Conservation (phyloP, 306 rosid species). For the Rubus idaeus region DNA sequence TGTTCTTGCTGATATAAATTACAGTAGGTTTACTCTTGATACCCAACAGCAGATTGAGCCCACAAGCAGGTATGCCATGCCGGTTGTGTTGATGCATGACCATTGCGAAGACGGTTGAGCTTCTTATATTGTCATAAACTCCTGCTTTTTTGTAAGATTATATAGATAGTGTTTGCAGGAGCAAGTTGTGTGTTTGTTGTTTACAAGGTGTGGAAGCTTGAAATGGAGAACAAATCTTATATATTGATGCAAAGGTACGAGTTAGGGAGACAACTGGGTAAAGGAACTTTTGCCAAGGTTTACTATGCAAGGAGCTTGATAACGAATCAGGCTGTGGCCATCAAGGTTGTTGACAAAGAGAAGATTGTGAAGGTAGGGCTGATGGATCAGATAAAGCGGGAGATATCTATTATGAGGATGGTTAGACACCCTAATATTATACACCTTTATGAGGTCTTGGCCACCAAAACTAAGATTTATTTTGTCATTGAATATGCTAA, state of each 20-base stretch:
- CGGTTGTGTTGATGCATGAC: conserved; percentile 44
- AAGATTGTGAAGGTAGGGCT: conserved; percentile 57
- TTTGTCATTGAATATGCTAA: conserved; percentile 83
- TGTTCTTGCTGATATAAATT: conserved; percentile 29
- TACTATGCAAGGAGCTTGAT: conserved; percentile 65
- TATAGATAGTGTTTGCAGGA: conserved; percentile 25
- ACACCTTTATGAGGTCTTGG: conserved; percentile 86
- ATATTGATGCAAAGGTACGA: conserved; percentile 65
- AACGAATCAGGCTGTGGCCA: conserved; percentile 74
- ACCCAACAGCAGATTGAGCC: conserved; percentile 46
- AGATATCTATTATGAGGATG: conserved; percentile 70
- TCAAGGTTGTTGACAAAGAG: conserved; percentile 73
- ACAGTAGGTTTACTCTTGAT: conserved; percentile 25
- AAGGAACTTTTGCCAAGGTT: conserved; percentile 87
- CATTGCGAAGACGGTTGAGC: conserved; percentile 64
- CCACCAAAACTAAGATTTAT: conserved; percentile 82
- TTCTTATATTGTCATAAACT: conserved; percentile 13
- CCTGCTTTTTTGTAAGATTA: conserved; percentile 27
- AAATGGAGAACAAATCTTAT: conserved; percentile 36
- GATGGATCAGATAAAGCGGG: conserved; percentile 64
- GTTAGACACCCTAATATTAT: conserved; percentile 78
- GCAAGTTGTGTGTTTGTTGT: conserved; percentile 21
- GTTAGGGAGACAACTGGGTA: conserved; percentile 75
- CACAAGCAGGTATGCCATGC: conserved; percentile 29
- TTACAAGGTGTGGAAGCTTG: conserved; percentile 26